A percentile compares a stretch with the other conserved stretches of the same genome.
phyloP scores from a whole-genome alignment of 306 rosid genomes.

The Dryas drummondii region DNA sequence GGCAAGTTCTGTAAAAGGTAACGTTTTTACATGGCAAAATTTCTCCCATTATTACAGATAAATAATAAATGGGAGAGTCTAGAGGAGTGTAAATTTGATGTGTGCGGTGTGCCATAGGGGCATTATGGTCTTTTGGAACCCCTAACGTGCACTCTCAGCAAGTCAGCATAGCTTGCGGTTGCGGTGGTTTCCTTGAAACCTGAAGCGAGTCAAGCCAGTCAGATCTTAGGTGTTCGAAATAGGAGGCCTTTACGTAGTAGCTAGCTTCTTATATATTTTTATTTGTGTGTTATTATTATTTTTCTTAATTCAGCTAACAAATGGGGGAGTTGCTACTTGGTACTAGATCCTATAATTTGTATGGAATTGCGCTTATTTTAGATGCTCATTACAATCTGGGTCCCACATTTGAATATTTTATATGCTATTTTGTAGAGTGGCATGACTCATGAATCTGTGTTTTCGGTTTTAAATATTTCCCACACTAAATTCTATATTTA shows the following conservation, averaged over 20 bases:
- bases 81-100: background rate
- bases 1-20: background rate
- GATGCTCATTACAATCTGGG: background rate
- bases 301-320: background rate
- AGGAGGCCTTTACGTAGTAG: background rate
- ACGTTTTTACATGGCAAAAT: background rate
- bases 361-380: background rate
- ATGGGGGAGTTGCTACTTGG: background rate
- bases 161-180: background rate
- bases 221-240: background rate
- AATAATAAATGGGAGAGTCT: background rate
- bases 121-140: background rate
- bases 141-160: background rate
- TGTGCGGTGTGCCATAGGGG: background rate
- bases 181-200: background rate
- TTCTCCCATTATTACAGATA: background rate
- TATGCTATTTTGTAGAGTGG: background rate
- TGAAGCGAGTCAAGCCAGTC: background rate
- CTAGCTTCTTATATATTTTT: no score
- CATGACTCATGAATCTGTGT: no score
- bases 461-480: no score
- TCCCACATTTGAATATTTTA: background rate
- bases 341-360: background rate
- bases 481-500: no score
- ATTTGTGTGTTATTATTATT: background rate